Conservation (phyloP, 2,329 filamentous ascomycete species). For the Penicillium vulpinum region DNA sequence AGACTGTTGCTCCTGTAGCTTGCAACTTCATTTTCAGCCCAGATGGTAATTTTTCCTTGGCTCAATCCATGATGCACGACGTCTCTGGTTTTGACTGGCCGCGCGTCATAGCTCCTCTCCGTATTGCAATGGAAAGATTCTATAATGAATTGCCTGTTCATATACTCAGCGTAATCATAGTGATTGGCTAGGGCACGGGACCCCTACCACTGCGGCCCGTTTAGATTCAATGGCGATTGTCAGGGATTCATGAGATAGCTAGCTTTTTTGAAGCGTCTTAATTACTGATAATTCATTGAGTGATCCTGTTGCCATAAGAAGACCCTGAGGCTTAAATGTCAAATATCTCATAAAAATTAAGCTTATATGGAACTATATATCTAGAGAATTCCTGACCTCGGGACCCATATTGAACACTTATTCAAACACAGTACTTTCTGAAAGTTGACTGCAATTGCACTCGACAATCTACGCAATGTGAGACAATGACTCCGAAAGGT, state of each 20-base stretch:
- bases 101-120: conserved; percentile 23
- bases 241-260: background rate
- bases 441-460: background rate
- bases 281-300: background rate
- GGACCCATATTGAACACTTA: background rate
- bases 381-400: fast-evolving
- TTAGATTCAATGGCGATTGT: conserved; percentile 4
- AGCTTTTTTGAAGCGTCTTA: background rate
- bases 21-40: conserved; percentile 10
- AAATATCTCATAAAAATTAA: background rate
- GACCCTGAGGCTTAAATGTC: too few species aligned
- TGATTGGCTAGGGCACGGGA: conserved; percentile 4
- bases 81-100: conserved; percentile 14
- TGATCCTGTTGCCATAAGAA: background rate
- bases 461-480: background rate
- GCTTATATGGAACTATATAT: background rate
- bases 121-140: conserved; percentile 10
- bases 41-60: conserved; percentile 12
- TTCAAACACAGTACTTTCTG: background rate
- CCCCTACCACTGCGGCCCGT: conserved; percentile 14
- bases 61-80: conserved; percentile 15
- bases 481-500: conserved; percentile 3
- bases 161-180: background rate
- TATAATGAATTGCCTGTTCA: background rate
- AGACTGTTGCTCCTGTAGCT: conserved; percentile 2